Evolutionary conservation across 306 rosid species (phyloP).

Genomic region (Luffa aegyptiaca): DNA sequence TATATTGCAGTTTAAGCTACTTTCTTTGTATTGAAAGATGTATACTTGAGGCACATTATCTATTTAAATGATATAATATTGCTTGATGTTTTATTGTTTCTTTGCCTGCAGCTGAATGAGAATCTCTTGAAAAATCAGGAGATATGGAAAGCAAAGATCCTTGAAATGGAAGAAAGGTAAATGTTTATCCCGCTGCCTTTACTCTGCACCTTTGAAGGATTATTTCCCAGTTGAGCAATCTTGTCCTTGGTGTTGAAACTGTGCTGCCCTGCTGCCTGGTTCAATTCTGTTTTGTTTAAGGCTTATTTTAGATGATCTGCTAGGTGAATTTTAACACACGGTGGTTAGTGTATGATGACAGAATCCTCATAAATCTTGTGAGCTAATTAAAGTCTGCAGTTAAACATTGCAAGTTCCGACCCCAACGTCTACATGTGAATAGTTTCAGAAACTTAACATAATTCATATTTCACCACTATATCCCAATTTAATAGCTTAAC

Average conservation of each 20-base stretch:
- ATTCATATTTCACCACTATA: background rate
- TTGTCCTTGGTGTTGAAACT: background rate
- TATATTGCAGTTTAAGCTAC: background rate
- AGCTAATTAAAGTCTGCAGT: background rate
- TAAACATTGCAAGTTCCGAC: background rate
- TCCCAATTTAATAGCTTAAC: background rate
- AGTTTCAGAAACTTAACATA: background rate
- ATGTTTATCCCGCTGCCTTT: background rate
- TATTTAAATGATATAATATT: background rate
- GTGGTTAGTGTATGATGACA: background rate
- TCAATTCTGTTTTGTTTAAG: background rate
- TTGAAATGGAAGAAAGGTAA: slow-evolving; percentile 69
- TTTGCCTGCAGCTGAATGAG: slow-evolving; percentile 70
- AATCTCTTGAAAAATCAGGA: slow-evolving; percentile 74
- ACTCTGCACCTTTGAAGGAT: background rate
- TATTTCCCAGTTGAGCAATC: background rate
- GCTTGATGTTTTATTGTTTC: background rate
- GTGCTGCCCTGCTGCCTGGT: background rate
- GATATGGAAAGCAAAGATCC: slow-evolving; percentile 61
- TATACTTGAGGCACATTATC: background rate
- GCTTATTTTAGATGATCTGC: background rate
- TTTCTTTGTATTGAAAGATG: background rate
- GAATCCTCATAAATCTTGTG: background rate
- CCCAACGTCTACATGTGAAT: background rate
- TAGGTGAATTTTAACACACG: background rate